Base-by-base conservation (phyloP, 2,329 filamentous ascomycete species). In the Colletotrichum eremochloae region DNA sequence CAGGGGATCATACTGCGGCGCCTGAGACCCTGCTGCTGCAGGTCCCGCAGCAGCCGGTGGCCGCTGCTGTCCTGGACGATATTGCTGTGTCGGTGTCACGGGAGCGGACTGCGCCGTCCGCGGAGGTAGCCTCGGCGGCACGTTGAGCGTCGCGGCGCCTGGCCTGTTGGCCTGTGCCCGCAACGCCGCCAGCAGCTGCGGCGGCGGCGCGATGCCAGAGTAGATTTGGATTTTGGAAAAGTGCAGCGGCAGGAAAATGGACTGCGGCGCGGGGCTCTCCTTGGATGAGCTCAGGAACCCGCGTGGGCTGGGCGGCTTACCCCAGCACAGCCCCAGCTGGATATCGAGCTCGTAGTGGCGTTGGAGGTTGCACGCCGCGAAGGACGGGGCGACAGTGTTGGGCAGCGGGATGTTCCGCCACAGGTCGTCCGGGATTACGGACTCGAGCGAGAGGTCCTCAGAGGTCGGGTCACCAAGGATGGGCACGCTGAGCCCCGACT, bases 281-380 rank as follows among this genome's bases (percentile, higher is more conserved):
- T 81, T 82, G 29, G 64, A 60, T 42, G 66, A 62, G 44, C 64
- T 60, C 33, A 75, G 67, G 65, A 75, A 67, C 18, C 70, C 88
- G 82, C 83, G 52, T 14, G 69, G 65, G 8, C 68, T 50, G 12
- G 75, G 60, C 84, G 88, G 86, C 40, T 88, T 87, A 8, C 93
- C 93, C 86, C 94, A 95, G 68, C 90, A 90, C 48, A 98, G 81
- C 1, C 94, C 94, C 9, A 97, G 84, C 71, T 91, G 91, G 52
- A 98, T 84, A 81, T 98, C 94, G 48, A 99, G 83, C 79, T 95
- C 92, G 80, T 99, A 98, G 63, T 85, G 87, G 38, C 96, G 90
- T 63, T 89, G 88, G 61, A 98, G 88, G 80, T 98, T 98, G 82
- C 96, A 99, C 1, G 95, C 94, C 61, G 90, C 86, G 79, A 99